Conservation (phyloP, 768 basidiomycete species). For the Boletus patriciae region DNA sequence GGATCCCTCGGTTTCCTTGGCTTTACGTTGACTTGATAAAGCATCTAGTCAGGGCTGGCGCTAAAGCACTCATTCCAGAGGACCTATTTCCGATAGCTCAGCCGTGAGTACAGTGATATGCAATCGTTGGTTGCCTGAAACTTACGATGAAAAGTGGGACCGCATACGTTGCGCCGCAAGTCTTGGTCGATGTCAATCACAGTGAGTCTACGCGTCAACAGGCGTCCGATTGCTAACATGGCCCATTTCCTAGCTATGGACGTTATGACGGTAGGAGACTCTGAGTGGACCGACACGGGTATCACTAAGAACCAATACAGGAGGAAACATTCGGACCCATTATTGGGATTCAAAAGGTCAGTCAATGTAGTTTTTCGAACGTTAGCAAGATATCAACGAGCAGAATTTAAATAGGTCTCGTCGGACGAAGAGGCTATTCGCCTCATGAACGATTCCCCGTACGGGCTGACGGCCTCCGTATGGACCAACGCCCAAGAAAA, state of each 20-base stretch:
- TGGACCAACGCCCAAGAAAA: slow-evolving; percentile 79
- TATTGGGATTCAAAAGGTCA: slow-evolving; percentile 88
- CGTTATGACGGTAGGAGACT: slow-evolving; percentile 71
- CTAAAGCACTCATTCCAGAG: slow-evolving; percentile 70
- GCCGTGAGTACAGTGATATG: slow-evolving; percentile 45
- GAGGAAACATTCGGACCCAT: slow-evolving; percentile 94
- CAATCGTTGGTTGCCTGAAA: background rate
- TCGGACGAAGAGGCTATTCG: slow-evolving; percentile 85
- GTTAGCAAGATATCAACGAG: background rate
- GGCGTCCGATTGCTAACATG: slow-evolving; percentile 4
- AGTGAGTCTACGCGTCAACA: slow-evolving; percentile 45
- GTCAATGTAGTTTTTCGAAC: background rate
- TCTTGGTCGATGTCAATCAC: slow-evolving; percentile 87
- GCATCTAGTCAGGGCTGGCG: slow-evolving; percentile 67
- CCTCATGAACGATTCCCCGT: slow-evolving; percentile 96
- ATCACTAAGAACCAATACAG: slow-evolving; percentile 33
- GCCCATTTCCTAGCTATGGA: slow-evolving; percentile 66
- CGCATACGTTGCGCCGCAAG: slow-evolving; percentile 88
- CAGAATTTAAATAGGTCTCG: slow-evolving; percentile 48
- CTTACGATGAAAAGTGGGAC: slow-evolving; percentile 54
- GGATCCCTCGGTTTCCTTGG: slow-evolving; percentile 14
- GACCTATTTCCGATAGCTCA: slow-evolving; percentile 65
- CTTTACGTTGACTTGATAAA: background rate
- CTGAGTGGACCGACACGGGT: background rate
- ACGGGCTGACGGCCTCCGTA: slow-evolving; percentile 90